phyloP scores from a whole-genome alignment of 805 yeast species.

The Saccharomycopsis sp. region DNA sequence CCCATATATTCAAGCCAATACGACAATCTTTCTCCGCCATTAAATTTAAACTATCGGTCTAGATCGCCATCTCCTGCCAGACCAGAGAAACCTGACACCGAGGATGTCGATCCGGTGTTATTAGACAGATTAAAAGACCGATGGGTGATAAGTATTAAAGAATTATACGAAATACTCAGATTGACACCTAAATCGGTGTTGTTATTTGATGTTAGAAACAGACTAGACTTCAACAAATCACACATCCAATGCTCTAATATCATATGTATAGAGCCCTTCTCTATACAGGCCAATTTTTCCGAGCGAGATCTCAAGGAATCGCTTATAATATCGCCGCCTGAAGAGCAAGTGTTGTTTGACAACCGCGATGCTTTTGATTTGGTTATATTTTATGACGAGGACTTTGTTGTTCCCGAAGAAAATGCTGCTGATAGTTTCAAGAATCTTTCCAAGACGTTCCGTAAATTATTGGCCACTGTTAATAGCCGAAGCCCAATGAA shows the following conservation, averaged over 20 bases:
- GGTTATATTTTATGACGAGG: conserved; percentile 55
- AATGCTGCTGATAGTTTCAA: conserved; percentile 9
- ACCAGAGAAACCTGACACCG: conserved; percentile 5
- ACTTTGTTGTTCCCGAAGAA: conserved; percentile 3
- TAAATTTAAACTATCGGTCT: conserved; percentile 15
- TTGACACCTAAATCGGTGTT: conserved; percentile 35
- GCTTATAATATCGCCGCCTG: conserved; percentile 46
- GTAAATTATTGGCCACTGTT: conserved; percentile 34
- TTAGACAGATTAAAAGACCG: neutral
- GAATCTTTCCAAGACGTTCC: conserved; percentile 22
- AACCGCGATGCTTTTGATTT: conserved; percentile 50
- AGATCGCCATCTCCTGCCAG: conserved; percentile 17
- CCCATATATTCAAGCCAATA: neutral
- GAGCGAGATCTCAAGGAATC: conserved; percentile 68
- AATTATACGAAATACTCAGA: conserved; percentile 16
- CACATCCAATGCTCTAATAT: conserved; percentile 58
- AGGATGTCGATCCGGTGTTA: neutral
- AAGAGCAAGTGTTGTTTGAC: conserved; percentile 49
- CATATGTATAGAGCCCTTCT: conserved; percentile 71
- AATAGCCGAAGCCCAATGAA: conserved; percentile 32
- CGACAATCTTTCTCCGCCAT: conserved; percentile 15
- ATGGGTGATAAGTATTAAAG: conserved; percentile 7
- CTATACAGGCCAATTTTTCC: conserved; percentile 42
- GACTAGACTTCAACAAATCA: conserved; percentile 49
- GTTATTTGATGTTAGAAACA: conserved; percentile 66